Evolutionary conservation across 2,329 filamentous ascomycete species (phyloP).

Genomic region (Leptographium radiaticola): DNA sequence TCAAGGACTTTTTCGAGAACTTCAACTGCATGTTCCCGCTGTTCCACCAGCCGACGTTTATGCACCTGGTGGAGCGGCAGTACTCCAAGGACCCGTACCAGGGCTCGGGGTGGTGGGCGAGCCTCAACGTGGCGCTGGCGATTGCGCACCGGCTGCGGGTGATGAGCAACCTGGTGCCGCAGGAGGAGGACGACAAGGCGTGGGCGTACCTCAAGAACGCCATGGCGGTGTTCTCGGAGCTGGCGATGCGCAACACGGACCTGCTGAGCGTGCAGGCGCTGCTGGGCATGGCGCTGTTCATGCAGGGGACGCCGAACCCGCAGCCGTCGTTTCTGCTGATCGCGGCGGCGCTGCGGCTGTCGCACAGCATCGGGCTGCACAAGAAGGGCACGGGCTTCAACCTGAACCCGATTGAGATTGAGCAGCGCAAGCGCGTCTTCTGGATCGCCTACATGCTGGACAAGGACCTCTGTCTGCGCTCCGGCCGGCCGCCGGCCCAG

Average conservation of each 20-base stretch:
- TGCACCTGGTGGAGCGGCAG: constrained; percentile 90
- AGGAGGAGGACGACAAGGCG: constrained; percentile 85
- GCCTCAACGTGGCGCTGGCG: constrained; percentile 85
- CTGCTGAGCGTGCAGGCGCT: constrained; percentile 88
- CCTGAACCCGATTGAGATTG: constrained; percentile 82
- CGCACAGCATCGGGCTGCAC: constrained; percentile 90
- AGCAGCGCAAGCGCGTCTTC: constrained; percentile 62
- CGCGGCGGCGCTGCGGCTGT: constrained; percentile 76
- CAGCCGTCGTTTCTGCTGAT: constrained; percentile 88
- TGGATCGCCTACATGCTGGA: constrained; percentile 55
- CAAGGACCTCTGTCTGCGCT: constrained; percentile 48
- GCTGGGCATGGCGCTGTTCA: constrained; percentile 83
- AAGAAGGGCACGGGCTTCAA: constrained; percentile 89
- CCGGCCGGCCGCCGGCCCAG: constrained; percentile 46
- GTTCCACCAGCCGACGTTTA: constrained; percentile 96
- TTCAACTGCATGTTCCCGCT: constrained; percentile 99
- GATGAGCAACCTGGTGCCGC: constrained; percentile 85
- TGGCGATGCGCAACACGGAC: constrained; percentile 94
- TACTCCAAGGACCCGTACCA: constrained; percentile 89
- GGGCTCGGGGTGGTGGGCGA: constrained; percentile 97
- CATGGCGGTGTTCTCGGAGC: constrained; percentile 80
- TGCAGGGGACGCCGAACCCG: constrained; percentile 92
- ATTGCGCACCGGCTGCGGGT: constrained; percentile 85
- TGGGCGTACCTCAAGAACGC: constrained; percentile 97
- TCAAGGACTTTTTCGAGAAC: constrained; percentile 93